Base-by-base conservation (phyloP, 208 protist genomes). In the Leishmania guyanensis region DNA sequence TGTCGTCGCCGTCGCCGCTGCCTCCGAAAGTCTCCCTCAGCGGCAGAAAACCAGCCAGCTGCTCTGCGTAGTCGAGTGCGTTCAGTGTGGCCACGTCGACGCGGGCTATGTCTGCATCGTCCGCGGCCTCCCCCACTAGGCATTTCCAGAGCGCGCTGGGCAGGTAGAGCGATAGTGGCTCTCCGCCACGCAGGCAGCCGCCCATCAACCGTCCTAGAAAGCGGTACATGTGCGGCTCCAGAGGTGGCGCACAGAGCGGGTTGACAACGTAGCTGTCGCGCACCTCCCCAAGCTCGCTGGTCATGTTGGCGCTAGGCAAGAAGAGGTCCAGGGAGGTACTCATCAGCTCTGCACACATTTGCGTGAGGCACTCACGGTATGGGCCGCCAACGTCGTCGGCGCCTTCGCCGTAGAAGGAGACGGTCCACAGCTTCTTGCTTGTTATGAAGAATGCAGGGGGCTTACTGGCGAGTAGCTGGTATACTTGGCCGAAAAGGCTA, bases 191-290 rank as follows among this genome's bases (percentile, higher is more conserved):
- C 73, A 99, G 84, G 79, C 96, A 98, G 16, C 98, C 93, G n/a
- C 94, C 98, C 92, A 99, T 97, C 58, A 99, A 84, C 80, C 92
- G 83, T 26, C 97, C 97, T 43, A 99, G 71, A 82, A 99, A 99
- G 76, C 90, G 87, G 87, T 97, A 98, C 93, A 98, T 96, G 36
- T 70, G 79, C 68, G 94, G 68, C 48, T 88, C 80, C 66, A 92
- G 84, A 26, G 86, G 85, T 16, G 84, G 82, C 6, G 80, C 79
- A 33, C 88, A 81, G 51, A 71, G 53, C n/a, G 93, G 90, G 70
- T 93, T 90, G 33, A 96, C 77, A 51, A 97, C 89, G 77, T 95
- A 95, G n/a, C 85, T 79, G 39, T 99, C 96, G 17, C 95, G 90
- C n/a, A 85, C 84, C 72, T 92, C 88, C 20, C 97, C 96, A 36